Base-by-base conservation (phyloP, 2,329 filamentous ascomycete species). In the Dothistroma septosporum region DNA sequence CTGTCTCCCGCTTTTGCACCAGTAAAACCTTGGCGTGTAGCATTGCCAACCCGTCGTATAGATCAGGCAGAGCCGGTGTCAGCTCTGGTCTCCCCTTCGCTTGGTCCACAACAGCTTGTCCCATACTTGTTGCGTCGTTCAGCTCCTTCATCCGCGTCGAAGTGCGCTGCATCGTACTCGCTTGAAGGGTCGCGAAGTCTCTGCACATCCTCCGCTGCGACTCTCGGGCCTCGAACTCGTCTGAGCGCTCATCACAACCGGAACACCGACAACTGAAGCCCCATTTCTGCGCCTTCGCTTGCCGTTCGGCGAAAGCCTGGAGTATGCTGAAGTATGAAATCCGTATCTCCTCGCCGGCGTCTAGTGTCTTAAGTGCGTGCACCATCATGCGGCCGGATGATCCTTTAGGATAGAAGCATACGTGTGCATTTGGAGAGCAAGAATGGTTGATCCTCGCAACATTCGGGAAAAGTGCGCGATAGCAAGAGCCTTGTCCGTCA, bases 261-360 rank as follows among this genome's bases (percentile, higher is more conserved):
- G 55, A n/a, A 46, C 66, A 68, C n/a, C 33, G 16, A 53, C 66
- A 68, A 31, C 19, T 48, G 53, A 68, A 68, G 0, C 65, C 63
- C 66, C 66, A 68, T 37, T 67, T 68, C 41, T 47, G 47, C 11
- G 63, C 55, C 44, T 62, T 65, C 0, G 44, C n/a, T 54, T 66
- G 61, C 9, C 66, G 59, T 22, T 66, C 66, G 6, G 55, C n/a
- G 54, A 48, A 53, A 10, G 66, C 56, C n/a, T 64, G 53, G 12
- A 68, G 53, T 12, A 68, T 62, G 57, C 54, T 67, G 52, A 66
- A 67, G 60, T 68, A 68, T 11, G 66, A 65, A 19, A 68, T 67
- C 6, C 61, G 55, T 1, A 68, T 53, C 50, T 68, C 66, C 19
- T 65, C 65, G 44, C 60, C 61, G 22, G 61, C 32, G n/a, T 57